Evolutionary conservation across 495 filamentous ascomycete species (phyloP), one percentile per base, ranked within the genome.

Genomic region (Penicillium odoratum): DNA sequence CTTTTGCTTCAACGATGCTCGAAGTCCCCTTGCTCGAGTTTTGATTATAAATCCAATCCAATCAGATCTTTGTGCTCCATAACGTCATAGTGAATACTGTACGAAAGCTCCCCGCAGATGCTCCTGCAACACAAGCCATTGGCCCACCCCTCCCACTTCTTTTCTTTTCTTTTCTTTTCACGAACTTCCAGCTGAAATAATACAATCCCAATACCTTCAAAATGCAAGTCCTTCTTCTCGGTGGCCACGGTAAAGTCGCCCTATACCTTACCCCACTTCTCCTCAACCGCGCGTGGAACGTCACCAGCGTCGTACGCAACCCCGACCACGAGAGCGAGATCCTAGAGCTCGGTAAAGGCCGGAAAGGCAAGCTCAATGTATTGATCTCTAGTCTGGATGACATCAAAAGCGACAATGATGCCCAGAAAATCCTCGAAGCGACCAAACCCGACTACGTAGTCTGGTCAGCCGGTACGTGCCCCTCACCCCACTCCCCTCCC

Each of bases 161-260:
- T 16, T n/a, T n/a, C n/a, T n/a, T n/a, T n/a, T n/a, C n/a, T n/a
- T 6, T 16, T 40, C 38, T 40, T 5, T 4, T 15, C 15, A n/a
- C 34, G 15, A 40, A 13, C 13, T 16, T 7, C 3, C 33, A 2
- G 4, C 10, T 11, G 9, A 10, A 36, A 36, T 8, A 36, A 10
- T 2, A 1, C 21, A 21, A 40, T 4, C 11, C 11, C 38, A 40
- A 16, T 2, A 9, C 13, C 4, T 9, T 36, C 33, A 73, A 46
- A 53, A 75, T 77, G 73, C 73, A 85, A 64, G 83, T 91, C 53
- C 83, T 92, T 48, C 74, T 94, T 42, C 85, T 95, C 42, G 91
- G 91, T 59, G 90, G 89, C 62, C 89, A 90, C 76, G 91, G 91
- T 72, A 91, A 90, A 69, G 70, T 94, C 48, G 83, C 88, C 56